Conservation (phyloP, 208 protist species). For the Acanthamoeba healyi region DNA sequence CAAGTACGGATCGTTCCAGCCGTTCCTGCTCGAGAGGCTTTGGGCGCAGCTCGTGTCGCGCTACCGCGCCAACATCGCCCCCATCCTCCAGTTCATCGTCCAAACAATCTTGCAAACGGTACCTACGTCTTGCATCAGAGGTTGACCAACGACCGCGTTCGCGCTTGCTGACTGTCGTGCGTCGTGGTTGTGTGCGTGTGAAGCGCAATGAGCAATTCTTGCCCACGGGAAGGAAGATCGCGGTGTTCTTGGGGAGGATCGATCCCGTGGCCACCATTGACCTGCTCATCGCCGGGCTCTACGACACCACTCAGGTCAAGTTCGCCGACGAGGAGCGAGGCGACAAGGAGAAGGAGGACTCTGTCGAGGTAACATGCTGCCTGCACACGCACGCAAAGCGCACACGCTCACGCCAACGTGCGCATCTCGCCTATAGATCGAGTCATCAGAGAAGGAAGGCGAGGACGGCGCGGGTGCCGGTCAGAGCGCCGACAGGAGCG, state of each 20-base stretch:
- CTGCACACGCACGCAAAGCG: no score
- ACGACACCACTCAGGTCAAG: conserved; percentile 34
- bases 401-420: no score
- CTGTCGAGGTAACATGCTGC: not conserved
- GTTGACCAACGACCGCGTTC: not conserved
- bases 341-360: not conserved
- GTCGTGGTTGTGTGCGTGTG: no score
- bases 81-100: not conserved
- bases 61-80: not conserved
- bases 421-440: not conserved
- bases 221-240: conserved; percentile 1
- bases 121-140: not conserved
- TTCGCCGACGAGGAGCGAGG: not conserved
- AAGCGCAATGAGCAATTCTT: conserved; percentile 53
- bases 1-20: not conserved
- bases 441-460: not conserved
- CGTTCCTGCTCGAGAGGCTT: not conserved
- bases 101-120: not conserved
- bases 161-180: no score
- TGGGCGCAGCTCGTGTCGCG: not conserved
- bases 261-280: not conserved
- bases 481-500: not conserved
- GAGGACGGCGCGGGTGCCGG: not conserved
- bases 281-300: not conserved
- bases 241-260: not conserved